Conservation (phyloP, 2,329 filamentous ascomycete genomes). For the Curvularia eragrostidis region DNA sequence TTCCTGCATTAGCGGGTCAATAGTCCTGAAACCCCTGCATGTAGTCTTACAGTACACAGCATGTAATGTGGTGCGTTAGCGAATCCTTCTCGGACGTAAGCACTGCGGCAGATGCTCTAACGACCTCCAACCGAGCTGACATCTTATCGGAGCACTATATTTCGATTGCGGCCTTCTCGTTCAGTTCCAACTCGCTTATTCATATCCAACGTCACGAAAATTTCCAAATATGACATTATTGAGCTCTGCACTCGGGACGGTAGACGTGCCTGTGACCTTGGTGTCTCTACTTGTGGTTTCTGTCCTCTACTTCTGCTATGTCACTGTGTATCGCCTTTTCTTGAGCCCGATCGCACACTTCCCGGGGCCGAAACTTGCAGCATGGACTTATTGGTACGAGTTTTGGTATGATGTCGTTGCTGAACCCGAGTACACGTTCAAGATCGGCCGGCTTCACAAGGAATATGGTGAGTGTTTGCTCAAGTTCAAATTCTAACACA, state of each 20-base stretch:
- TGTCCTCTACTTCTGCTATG: background rate
- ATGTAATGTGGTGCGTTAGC: background rate
- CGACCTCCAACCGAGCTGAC: background rate
- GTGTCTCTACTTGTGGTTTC: slow-evolving; percentile 3
- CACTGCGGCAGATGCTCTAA: background rate
- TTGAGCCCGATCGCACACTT: slow-evolving; percentile 20
- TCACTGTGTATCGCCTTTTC: slow-evolving; percentile 13
- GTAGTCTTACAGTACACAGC: background rate
- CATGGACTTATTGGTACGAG: slow-evolving; percentile 17
- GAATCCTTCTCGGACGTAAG: slow-evolving; percentile 2
- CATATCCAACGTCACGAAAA: background rate
- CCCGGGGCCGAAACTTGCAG: slow-evolving; percentile 26
- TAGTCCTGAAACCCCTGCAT: background rate
- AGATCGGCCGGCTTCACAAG: slow-evolving; percentile 14
- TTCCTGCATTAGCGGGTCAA: background rate
- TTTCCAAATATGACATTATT: background rate
- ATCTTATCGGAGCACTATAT: slow-evolving; percentile 1
- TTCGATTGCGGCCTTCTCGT: background rate
- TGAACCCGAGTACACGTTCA: slow-evolving; percentile 13
- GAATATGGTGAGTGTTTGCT: slow-evolving; percentile 12
- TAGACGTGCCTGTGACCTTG: background rate
- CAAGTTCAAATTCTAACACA: background rate
- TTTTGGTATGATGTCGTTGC: slow-evolving; percentile 19
- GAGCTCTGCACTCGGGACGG: background rate
- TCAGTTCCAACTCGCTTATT: background rate